Evolutionary conservation across 2,329 filamentous ascomycete genomes (phyloP).

Genomic region (Fusarium odoratissimum): DNA sequence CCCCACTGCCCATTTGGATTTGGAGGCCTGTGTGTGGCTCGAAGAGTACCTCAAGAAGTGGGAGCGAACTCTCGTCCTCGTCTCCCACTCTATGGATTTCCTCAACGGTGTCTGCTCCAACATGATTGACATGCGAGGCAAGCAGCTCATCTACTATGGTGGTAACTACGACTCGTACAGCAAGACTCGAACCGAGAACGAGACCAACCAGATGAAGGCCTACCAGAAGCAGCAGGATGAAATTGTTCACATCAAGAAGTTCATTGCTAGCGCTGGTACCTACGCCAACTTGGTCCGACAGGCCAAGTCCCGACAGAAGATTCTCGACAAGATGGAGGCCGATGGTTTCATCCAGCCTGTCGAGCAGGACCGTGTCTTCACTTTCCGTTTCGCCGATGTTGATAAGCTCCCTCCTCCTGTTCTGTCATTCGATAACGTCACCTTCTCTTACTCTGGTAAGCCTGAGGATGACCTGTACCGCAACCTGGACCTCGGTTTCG

Average conservation of each 20-base stretch:
- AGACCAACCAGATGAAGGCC: conserved; percentile 98
- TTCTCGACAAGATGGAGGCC: conserved; percentile 99
- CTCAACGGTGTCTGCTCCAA: conserved; percentile 97
- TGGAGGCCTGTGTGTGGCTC: conserved; percentile 99
- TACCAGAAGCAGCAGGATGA: conserved; percentile 99
- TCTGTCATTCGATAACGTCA: conserved; percentile 95
- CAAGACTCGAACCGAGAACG: conserved; percentile 94
- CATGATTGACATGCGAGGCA: conserved; percentile 98
- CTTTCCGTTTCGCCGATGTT: conserved; percentile 97
- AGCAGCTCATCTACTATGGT: conserved; percentile 95
- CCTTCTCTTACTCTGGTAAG: conserved; percentile 96
- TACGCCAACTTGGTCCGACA: conserved; percentile 99
- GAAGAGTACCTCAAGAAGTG: conserved; percentile 99
- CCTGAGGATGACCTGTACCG: conserved; percentile 93
- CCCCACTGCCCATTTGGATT: conserved; percentile 98
- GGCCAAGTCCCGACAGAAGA: conserved; percentile 99
- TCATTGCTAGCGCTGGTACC: conserved; percentile 99
- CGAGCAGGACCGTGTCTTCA: conserved; percentile 86
- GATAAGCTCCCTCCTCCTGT: conserved; percentile 99
- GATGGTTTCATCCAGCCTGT: conserved; percentile 98
- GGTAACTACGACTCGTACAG: conserved; percentile 99
- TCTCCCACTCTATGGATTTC: conserved; percentile 99
- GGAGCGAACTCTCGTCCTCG: conserved; percentile 95
- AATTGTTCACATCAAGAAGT: conserved; percentile 99
- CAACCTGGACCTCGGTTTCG: conserved; percentile 96